Base-by-base conservation (phyloP, 345 rosid genomes). In the Pelargonium nanum region DNA sequence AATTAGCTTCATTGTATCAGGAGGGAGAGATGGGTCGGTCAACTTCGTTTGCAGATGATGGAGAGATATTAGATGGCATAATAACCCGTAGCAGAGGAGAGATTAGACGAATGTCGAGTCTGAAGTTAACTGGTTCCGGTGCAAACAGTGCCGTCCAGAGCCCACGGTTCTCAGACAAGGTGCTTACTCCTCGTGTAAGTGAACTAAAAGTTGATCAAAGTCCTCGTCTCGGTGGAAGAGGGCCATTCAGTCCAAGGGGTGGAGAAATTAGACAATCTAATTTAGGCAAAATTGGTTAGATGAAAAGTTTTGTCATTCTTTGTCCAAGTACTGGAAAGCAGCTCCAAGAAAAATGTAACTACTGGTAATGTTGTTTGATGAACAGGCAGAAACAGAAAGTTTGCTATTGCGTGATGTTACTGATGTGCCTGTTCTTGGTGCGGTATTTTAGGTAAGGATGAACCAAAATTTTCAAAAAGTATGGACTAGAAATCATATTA, bases 21-120 rank as follows among this genome's bases (percentile, higher is more conserved):
- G 93, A 83, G 62, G 73, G 65, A 16, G 89, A 78, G 72, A 83
- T 90, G 76, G 76, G 84, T 69, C 76, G 87, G 48, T 61, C 80
- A 16, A 71, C 75, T 24, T 87, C 97, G 44, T 85, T 84, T 70
- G 83, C 87, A 6, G 85, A 80, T 20, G 80, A 77, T 55, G 85
- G 85, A 68, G 96, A 91, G 74, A 68, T 88, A 66, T 76, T 91
- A 59, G 98, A 88, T 50, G 83, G 84, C 22, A 81, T 85, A 77
- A 77, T 91, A 22, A 91, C 91, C 0, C 76, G 98, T 74, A 82
- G 96, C 79, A 74, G 96, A 52, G 95, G 96, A 34, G 96, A 88
- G 83, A 75, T 91, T 61, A 78, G 92, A 63, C 82, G 78, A 28
- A 50, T 75, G 30, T 82, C 75, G 68, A 91, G 95, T 71, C 70